These are phyloP conservation scores for Paramecium tetraurelia DNA, from an alignment of 73 alveolate species.

Conservation along the genomic window DNA sequence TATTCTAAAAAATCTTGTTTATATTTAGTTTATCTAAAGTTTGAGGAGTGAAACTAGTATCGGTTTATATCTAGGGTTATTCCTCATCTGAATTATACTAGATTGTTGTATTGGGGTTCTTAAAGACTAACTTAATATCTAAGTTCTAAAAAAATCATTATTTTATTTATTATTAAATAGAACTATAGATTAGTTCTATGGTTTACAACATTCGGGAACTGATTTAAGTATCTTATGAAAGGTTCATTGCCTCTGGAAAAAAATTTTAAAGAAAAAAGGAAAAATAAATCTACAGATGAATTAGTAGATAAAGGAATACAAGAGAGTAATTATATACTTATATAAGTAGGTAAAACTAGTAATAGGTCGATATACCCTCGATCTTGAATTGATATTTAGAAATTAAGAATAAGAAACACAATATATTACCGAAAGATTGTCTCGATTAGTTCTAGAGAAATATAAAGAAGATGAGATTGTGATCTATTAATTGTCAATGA, in stretches of 20 bases:
- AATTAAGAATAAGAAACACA: background rate
- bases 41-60: background rate
- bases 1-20: background rate
- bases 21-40: background rate
- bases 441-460: background rate
- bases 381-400: background rate
- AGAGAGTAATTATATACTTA: background rate
- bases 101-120: no score
- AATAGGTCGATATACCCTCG: no score
- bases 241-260: background rate
- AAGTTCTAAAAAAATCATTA: no score
- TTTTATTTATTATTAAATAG: no score
- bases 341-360: background rate
- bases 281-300: background rate
- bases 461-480: background rate
- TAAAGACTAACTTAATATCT: no score
- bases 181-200: no score
- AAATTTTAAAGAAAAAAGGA: background rate
- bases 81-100: no score
- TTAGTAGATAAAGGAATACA: background rate
- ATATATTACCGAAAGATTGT: background rate
- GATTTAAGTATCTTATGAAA: background rate
- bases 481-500: background rate
- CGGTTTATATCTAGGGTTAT: background rate
- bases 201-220: background rate